These are phyloP conservation scores for Crithidia bombi DNA, from an alignment of 208 protist genomes.

Conservation along the genomic window DNA sequence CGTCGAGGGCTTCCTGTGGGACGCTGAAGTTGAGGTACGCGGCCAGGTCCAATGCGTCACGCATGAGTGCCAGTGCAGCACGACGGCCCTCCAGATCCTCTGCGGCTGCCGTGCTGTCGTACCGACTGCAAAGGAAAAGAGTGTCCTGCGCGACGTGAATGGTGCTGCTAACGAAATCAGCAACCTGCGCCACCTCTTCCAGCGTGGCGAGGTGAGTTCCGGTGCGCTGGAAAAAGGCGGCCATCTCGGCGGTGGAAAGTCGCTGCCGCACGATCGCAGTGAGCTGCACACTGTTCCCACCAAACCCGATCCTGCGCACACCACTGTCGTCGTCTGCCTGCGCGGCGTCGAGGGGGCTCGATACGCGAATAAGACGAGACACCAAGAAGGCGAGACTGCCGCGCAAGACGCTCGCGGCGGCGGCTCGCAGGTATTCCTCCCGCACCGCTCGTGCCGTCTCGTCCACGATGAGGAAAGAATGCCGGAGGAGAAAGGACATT, in stretches of 20 bases:
- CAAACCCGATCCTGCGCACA: background rate
- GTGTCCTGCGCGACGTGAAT: constrained; percentile 64
- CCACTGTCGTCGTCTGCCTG: background rate
- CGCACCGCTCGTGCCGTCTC: constrained; percentile 78
- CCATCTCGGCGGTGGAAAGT: constrained; percentile 31
- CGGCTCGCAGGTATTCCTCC: constrained; percentile 55
- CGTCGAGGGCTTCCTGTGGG: constrained; percentile 56
- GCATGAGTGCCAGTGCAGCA: constrained; percentile 57
- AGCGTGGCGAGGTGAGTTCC: background rate
- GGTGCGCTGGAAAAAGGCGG: constrained; percentile 24
- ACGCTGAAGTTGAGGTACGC: constrained; percentile 67
- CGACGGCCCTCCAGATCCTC: constrained; percentile 36
- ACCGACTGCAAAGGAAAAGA: constrained; percentile 50
- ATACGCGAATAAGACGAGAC: constrained; percentile 12
- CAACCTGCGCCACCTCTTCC: constrained; percentile 38
- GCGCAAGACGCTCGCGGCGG: constrained; percentile 72
- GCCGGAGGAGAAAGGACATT: constrained; percentile 60
- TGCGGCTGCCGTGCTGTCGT: constrained; percentile 30
- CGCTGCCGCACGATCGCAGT: constrained; percentile 49
- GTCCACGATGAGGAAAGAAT: constrained; percentile 66
- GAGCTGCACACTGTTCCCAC: constrained; percentile 24
- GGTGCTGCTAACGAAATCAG: constrained; percentile 73
- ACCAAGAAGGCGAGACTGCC: constrained; percentile 52
- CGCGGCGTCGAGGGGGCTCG: background rate
- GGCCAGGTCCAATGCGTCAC: constrained; percentile 60